A percentile compares a stretch with the other conserved stretches of the same genome.
These are phyloP conservation scores for Dalbergia cultrata DNA, from an alignment of 306 rosid species.

Conservation along the genomic window DNA sequence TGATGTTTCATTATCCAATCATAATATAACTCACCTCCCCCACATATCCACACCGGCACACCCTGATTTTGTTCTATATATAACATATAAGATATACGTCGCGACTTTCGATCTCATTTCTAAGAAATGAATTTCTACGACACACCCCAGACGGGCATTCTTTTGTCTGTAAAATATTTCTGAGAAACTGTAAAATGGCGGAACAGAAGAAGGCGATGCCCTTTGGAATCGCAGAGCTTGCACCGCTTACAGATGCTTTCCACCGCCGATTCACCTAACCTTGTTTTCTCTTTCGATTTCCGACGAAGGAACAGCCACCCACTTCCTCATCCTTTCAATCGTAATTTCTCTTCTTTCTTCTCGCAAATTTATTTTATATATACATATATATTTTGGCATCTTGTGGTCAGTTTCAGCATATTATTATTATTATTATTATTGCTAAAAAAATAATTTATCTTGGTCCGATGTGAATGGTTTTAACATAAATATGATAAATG, in stretches of 20 bases:
- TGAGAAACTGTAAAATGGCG: background rate
- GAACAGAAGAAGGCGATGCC: background rate
- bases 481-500: no score
- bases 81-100: no score
- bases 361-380: background rate
- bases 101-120: no score
- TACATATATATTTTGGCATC: background rate
- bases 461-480: background rate
- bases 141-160: background rate
- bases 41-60: no score
- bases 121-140: no score
- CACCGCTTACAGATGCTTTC: background rate
- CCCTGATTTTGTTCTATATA: no score
- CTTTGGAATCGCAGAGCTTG: constrained; percentile 2
- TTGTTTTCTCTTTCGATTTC: no score
- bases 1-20: no score
- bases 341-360: constrained; percentile 22
- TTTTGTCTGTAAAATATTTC: background rate
- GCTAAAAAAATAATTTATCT: background rate
- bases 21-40: no score
- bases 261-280: constrained; percentile 19
- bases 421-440: background rate
- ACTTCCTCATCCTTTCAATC: constrained; percentile 18
- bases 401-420: constrained; percentile 1
- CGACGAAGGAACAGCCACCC: background rate